Evolutionary conservation across 495 filamentous ascomycete species (phyloP).

Genomic region (Podospora conica): DNA sequence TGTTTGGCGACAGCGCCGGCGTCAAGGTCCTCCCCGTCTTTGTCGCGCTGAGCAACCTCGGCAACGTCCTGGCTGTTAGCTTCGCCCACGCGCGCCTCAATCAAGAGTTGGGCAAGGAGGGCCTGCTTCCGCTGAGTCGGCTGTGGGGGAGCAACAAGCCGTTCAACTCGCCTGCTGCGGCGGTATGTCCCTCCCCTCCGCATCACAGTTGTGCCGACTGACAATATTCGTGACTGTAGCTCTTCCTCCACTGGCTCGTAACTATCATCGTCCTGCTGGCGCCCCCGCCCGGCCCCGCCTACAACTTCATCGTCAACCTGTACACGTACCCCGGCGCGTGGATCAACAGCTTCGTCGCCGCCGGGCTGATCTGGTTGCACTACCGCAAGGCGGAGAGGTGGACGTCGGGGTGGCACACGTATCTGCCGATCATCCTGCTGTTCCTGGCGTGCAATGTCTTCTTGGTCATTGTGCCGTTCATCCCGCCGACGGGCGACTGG

Average conservation of each 20-base stretch:
- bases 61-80: conserved; percentile 46
- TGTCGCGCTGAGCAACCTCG: conserved; percentile 56
- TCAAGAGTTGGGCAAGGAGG: conserved; percentile 62
- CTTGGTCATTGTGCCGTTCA: conserved; percentile 46
- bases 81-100: conserved; percentile 57
- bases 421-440: conserved; percentile 40
- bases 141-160: conserved; percentile 53
- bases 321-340: conserved; percentile 41
- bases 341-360: conserved; percentile 52
- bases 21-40: conserved; percentile 48
- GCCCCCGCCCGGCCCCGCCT: conserved; percentile 41
- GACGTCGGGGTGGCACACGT: conserved; percentile 39
- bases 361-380: conserved; percentile 43
- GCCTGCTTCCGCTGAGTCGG: conserved; percentile 53
- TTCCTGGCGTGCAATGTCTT: conserved; percentile 46
- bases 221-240: conserved; percentile 21
- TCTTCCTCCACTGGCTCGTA: conserved; percentile 47
- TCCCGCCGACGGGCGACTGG: conserved; percentile 45
- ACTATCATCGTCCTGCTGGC: conserved; percentile 45
- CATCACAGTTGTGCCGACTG: conserved; percentile 39
- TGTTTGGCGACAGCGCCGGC: conserved; percentile 35
- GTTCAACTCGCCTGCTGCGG: conserved; percentile 44
- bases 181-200: conserved; percentile 22
- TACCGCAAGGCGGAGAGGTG: conserved; percentile 38
- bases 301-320: conserved; percentile 45